Base-by-base conservation (phyloP, 768 basidiomycete species). In the Phylloporus arenicola region DNA sequence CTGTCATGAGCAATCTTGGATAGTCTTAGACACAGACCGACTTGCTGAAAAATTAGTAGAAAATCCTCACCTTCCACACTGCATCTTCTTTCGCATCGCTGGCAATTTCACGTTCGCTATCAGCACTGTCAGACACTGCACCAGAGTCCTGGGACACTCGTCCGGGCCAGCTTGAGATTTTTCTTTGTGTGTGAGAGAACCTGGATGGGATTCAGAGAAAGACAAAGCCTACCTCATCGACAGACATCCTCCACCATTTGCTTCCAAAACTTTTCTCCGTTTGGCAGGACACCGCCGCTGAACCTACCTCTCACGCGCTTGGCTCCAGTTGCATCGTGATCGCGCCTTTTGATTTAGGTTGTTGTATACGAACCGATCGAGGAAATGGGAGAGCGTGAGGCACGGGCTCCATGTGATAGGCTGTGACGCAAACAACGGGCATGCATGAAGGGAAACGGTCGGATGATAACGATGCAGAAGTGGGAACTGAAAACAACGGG, bases 311-410 rank as follows among this genome's bases (percentile, higher is more conserved):
- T 82, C 41, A 82, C 63, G 35, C 92, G 76, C 69, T 86, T 90
- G 34, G 90, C 82, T 2, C 88, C 82, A 2, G 92, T 70, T 99
- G 95, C 96, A 98, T 98, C 47, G 89, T 88, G 54, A 86, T 90
- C 0, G 81, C 75, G n/a, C 93, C 94, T 62, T 83, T 86, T 8
- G 79, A 71, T 49, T 73, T 76, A 2, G 85, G 65, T 98, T 97
- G 68, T 93, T 91, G 75, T 92, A 97, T 39, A 97, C 90, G 71
- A 98, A 97, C 2, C 94, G 82, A 64, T 98, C 96, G 35, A 98
- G 79, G 80, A 99, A 97, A 60, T 93, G 90, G 1, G 89, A 85
- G 19, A 97, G 80, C 0, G 93, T 94, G 71, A 99, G 85, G 62
- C 98, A 93, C 0, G 91, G 79, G 9, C 81, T 85, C 10, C 88